Percentiles rank a stretch among this genome's conserved stretches.
These are phyloP conservation scores for Larix kaempferi DNA, from an alignment of 75 land plant species.

Conservation along the genomic window DNA sequence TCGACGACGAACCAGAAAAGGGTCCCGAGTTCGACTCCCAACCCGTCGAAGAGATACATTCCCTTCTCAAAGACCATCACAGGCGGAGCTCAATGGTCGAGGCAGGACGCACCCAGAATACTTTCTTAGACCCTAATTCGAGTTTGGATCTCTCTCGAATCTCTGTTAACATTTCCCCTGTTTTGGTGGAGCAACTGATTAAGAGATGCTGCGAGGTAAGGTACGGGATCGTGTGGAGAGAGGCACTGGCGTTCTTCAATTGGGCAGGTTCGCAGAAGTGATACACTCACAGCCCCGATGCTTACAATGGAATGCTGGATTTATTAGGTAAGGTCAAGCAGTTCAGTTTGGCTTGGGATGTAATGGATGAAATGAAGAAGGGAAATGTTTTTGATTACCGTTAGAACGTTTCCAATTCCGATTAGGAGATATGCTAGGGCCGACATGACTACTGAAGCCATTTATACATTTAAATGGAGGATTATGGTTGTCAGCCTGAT, in stretches of 20 bases:
- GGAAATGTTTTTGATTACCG: conserved; percentile 20
- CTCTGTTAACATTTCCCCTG: conserved; percentile 19
- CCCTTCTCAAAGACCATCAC: conserved; percentile 53
- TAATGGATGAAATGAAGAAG: conserved; percentile 48
- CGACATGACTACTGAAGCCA: conserved; percentile 58
- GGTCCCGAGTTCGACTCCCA: not conserved
- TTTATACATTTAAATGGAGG: conserved; percentile 75
- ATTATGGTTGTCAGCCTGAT: conserved; percentile 58
- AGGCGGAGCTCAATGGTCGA: conserved; percentile 24
- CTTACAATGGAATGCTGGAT: conserved; percentile 54
- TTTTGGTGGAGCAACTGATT: conserved; percentile 37
- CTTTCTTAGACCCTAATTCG: conserved; percentile 16
- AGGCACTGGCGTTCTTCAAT: conserved; percentile 62
- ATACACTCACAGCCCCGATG: conserved; percentile 18
- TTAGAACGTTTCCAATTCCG: conserved; percentile 38
- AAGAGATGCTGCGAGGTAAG: conserved; percentile 33
- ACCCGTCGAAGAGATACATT: conserved; percentile 32
- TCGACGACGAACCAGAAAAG: too few relatives aligned
- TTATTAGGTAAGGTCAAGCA: conserved; percentile 52
- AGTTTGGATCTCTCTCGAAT: conserved; percentile 34
- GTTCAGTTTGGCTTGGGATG: conserved; percentile 59
- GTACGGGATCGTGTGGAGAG: conserved; percentile 51
- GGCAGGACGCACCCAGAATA: conserved; percentile 18
- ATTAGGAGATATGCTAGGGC: conserved; percentile 69
- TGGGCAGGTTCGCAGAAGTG: conserved; percentile 39